These are phyloP conservation scores for Fusarium pininemorale DNA, from an alignment of 2,329 filamentous ascomycete species.

Conservation along the genomic window DNA sequence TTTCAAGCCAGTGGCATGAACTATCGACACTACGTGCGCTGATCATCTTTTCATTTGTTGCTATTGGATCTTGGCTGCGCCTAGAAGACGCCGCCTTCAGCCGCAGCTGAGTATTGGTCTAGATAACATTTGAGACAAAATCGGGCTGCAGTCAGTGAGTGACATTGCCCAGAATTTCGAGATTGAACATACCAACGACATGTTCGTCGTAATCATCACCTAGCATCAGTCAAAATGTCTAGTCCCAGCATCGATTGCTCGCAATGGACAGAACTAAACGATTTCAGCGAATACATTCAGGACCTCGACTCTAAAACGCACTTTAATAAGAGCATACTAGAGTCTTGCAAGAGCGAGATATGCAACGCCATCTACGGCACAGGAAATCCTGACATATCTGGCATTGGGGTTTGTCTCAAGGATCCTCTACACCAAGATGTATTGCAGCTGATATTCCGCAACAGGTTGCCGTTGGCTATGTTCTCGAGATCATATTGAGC, in stretches of 20 bases:
- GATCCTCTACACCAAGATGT: neutral
- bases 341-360: slow-evolving; percentile 14
- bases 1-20: neutral
- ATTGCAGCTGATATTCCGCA: neutral
- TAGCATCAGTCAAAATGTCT: neutral
- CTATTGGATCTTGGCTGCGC: neutral
- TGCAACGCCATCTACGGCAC: slow-evolving; percentile 31
- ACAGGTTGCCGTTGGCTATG: slow-evolving; percentile 23
- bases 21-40: neutral
- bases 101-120: neutral
- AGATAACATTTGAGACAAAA: neutral
- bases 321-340: neutral
- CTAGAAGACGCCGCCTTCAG: neutral
- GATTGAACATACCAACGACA: neutral
- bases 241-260: neutral
- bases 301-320: neutral
- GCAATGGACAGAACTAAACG: neutral
- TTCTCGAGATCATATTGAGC: slow-evolving; percentile 9
- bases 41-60: neutral
- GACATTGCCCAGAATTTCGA: neutral
- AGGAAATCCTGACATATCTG: slow-evolving; percentile 37
- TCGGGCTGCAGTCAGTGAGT: neutral
- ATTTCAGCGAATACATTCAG: slow-evolving; percentile 15
- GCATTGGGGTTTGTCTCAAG: slow-evolving; percentile 29
- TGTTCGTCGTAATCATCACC: neutral